A percentile compares a stretch with the other conserved stretches of the same genome.
phyloP scores from a whole-genome alignment of 2,329 filamentous ascomycete species.

The Cercospora citrullina region DNA sequence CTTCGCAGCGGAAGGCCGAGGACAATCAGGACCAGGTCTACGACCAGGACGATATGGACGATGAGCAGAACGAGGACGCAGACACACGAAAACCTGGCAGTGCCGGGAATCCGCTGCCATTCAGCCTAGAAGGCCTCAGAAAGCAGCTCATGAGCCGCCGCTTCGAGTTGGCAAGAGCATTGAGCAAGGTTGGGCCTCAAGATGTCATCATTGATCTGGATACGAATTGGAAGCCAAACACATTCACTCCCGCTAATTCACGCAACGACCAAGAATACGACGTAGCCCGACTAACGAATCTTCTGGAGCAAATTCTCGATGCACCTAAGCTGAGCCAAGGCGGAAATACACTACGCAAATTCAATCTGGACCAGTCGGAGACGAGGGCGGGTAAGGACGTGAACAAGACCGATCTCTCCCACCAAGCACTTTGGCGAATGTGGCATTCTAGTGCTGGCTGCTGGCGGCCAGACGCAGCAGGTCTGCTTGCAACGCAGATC shows the following conservation, averaged over 20 bases:
- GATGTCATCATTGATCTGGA: conserved; percentile 21
- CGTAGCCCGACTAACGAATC: conserved; percentile 33
- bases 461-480: conserved; percentile 28
- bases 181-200: conserved; percentile 25
- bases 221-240: conserved; percentile 13
- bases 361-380: neutral
- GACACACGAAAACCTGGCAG: conserved; percentile 15
- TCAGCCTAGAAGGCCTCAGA: conserved; percentile 30
- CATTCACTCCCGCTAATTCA: conserved; percentile 6
- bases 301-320: conserved; percentile 38
- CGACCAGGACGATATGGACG: conserved; percentile 45
- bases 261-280: conserved; percentile 30
- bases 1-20: conserved; percentile 15
- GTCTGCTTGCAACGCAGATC: conserved; percentile 21
- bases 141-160: conserved; percentile 28
- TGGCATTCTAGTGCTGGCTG: conserved; percentile 27
- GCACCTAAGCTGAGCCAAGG: conserved; percentile 24
- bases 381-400: neutral
- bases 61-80: conserved; percentile 27
- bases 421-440: conserved; percentile 23
- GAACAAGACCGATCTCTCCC: conserved; percentile 5
- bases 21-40: conserved; percentile 46
- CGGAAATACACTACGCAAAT: neutral
- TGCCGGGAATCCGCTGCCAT: conserved; percentile 12
- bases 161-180: conserved; percentile 25